Base-by-base conservation (phyloP, 2,329 filamentous ascomycete genomes). In the Dothideomycetidae sp. region DNA sequence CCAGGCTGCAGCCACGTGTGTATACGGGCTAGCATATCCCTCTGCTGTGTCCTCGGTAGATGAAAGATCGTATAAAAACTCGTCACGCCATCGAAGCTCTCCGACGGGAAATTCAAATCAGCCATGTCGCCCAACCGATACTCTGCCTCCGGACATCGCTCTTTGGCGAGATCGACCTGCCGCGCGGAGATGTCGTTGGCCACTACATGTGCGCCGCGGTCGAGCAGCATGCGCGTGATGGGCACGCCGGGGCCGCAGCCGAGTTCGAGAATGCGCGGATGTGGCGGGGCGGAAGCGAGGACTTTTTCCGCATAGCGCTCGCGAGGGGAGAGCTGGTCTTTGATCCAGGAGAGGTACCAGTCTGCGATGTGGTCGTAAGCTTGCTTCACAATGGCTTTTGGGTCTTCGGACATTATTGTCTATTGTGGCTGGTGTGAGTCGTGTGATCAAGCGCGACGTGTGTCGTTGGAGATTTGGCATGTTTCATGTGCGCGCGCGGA, bases 401-500 rank as follows among this genome's bases (percentile, higher is more conserved):
- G 36, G 11, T 36, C n/a, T n/a, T n/a, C n/a, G n/a, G n/a, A n/a
- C n/a, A n/a, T n/a, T n/a, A n/a, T n/a, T n/a, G n/a, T n/a, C n/a
- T n/a, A n/a, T n/a, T n/a, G n/a, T n/a, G n/a, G n/a, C n/a, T n/a
- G n/a, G n/a, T n/a, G n/a, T n/a, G n/a, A n/a, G n/a, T n/a, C n/a
- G n/a, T n/a, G n/a, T n/a, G n/a, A n/a, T n/a, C n/a, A n/a, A n/a
- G n/a, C n/a, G n/a, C n/a, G n/a, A n/a, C n/a, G n/a, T n/a, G n/a
- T n/a, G 90, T 98, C 31, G 90, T 96, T 29, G 90, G 90, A 60
- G 90, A 98, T 60, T 68, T 98, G 51, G 90, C 90, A 13, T 90
- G 96, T 59, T 98, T 96, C 68, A 98, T 98, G 85, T n/a, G n/a
- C n/a, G n/a, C n/a, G n/a, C n/a, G n/a, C n/a, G n/a, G n/a, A n/a